These are phyloP conservation scores for Albifimbria verrucaria DNA, from an alignment of 2,329 filamentous ascomycete genomes.

Conservation along the genomic window DNA sequence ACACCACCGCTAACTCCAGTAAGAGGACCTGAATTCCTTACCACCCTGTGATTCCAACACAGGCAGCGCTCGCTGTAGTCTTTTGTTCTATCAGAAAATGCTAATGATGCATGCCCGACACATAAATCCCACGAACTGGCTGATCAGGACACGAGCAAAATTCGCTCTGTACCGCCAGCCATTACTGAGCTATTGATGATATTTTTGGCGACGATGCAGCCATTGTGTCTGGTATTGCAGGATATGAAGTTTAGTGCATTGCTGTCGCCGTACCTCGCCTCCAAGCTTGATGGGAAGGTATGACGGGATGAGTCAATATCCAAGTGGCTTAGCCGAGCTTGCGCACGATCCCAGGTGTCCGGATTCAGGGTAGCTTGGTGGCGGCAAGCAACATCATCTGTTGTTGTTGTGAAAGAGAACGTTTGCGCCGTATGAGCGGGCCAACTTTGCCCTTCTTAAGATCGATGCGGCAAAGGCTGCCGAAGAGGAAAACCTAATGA, in stretches of 20 bases:
- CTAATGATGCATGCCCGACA: constrained; percentile 6
- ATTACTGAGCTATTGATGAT: constrained; percentile 4
- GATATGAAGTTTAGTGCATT: background rate
- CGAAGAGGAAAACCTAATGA: constrained; percentile 3
- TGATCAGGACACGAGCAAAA: constrained; percentile 3
- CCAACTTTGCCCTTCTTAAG: constrained; percentile 5
- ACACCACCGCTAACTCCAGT: background rate
- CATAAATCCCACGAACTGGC: constrained; percentile 5
- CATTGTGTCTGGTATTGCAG: constrained; percentile 5
- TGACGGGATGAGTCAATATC: constrained; percentile 1
- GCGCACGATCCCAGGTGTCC: constrained; percentile 1
- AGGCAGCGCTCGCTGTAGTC: background rate
- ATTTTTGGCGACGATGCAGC: constrained; percentile 1
- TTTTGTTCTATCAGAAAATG: constrained; percentile 5
- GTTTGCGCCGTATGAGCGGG: constrained; percentile 4
- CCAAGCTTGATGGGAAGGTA: background rate
- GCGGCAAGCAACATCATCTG: constrained; percentile 3
- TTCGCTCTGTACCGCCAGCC: constrained; percentile 2
- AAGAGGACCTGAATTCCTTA: background rate
- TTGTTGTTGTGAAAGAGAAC: constrained; percentile 9
- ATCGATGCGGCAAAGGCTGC: background rate
- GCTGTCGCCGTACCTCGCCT: constrained; percentile 1
- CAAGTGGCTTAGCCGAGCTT: constrained; percentile 2
- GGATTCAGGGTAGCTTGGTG: constrained; percentile 6
- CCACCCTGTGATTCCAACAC: constrained; percentile 4